Evolutionary conservation across 2,329 filamentous ascomycete genomes (phyloP).

Genomic region (Cladobotryum protrusum): DNA sequence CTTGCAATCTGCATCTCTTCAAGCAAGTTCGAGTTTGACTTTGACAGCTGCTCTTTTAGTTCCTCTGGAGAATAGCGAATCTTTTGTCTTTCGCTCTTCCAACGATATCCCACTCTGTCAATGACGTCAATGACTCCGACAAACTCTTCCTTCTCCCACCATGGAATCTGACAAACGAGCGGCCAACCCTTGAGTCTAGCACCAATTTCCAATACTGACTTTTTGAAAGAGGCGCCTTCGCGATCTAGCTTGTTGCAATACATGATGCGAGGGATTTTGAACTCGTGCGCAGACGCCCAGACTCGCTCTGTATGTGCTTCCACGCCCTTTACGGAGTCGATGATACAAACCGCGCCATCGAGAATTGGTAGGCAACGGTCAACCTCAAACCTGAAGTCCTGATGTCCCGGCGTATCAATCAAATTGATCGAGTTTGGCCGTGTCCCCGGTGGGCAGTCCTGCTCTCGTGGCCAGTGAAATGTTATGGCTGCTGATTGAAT

Average conservation of each 20-base stretch:
- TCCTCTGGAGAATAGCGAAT: constrained; percentile 28
- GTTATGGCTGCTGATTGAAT: constrained; percentile 97
- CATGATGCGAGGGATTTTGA: constrained; percentile 73
- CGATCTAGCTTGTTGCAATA: constrained; percentile 77
- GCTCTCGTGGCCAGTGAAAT: constrained; percentile 76
- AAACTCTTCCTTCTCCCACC: constrained; percentile 79
- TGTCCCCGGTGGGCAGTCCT: constrained; percentile 33
- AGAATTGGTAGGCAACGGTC: constrained; percentile 81
- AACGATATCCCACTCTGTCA: constrained; percentile 66
- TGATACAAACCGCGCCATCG: constrained; percentile 86
- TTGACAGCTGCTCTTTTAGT: constrained; percentile 34
- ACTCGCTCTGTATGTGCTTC: constrained; percentile 97
- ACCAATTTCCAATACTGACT: constrained; percentile 80
- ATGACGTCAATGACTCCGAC: constrained; percentile 81
- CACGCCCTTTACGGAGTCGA: constrained; percentile 87
- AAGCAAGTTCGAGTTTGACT: constrained; percentile 45
- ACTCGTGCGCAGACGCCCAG: constrained; percentile 83
- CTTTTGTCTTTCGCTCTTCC: constrained; percentile 45
- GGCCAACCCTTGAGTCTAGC: constrained; percentile 76
- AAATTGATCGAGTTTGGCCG: constrained; percentile 70
- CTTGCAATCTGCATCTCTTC: constrained; percentile 71
- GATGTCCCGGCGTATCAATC: constrained; percentile 94
- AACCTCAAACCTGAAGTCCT: constrained; percentile 96
- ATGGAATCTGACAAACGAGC: constrained; percentile 88
- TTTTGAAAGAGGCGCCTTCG: constrained; percentile 71